These are phyloP conservation scores for Glonium stellatum DNA, from an alignment of 495 filamentous ascomycete genomes.

Conservation along the genomic window DNA sequence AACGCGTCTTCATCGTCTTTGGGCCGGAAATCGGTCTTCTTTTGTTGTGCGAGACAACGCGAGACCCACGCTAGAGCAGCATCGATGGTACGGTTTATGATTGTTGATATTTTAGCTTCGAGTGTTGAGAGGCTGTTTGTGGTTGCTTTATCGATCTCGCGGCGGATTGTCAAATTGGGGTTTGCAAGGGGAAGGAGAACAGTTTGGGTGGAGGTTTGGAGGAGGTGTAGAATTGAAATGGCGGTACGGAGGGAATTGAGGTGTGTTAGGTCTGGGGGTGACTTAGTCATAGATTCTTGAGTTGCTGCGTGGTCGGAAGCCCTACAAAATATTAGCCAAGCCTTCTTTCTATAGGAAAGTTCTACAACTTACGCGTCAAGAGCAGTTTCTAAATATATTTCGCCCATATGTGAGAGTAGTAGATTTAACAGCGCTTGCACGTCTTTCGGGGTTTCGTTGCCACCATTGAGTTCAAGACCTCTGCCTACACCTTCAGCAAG, in stretches of 20 bases:
- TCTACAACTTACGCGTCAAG: slow-evolving; percentile 59
- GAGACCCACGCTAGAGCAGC: slow-evolving; percentile 71
- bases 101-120: slow-evolving; percentile 80
- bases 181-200: slow-evolving; percentile 85
- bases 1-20: slow-evolving; percentile 60
- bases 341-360: not conserved
- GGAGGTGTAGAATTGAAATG: slow-evolving; percentile 84
- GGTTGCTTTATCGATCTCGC: slow-evolving; percentile 83
- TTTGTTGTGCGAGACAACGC: slow-evolving; percentile 70
- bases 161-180: slow-evolving; percentile 78
- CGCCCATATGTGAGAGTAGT: slow-evolving; percentile 81
- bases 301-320: slow-evolving; percentile 65
- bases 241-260: slow-evolving; percentile 69
- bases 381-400: slow-evolving; percentile 89
- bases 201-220: slow-evolving; percentile 82
- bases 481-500: slow-evolving; percentile 93
- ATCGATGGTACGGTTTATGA: slow-evolving; percentile 81
- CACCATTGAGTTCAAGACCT: slow-evolving; percentile 77
- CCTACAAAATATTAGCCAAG: slow-evolving; percentile 14
- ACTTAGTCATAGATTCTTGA: slow-evolving; percentile 63
- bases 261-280: slow-evolving; percentile 83
- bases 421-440: slow-evolving; percentile 79
- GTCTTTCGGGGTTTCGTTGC: slow-evolving; percentile 88
- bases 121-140: slow-evolving; percentile 64
- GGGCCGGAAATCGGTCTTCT: slow-evolving; percentile 88